Evolutionary conservation across 768 basidiomycete species (phyloP).

Genomic region (Sporobolomyces phaffii): DNA sequence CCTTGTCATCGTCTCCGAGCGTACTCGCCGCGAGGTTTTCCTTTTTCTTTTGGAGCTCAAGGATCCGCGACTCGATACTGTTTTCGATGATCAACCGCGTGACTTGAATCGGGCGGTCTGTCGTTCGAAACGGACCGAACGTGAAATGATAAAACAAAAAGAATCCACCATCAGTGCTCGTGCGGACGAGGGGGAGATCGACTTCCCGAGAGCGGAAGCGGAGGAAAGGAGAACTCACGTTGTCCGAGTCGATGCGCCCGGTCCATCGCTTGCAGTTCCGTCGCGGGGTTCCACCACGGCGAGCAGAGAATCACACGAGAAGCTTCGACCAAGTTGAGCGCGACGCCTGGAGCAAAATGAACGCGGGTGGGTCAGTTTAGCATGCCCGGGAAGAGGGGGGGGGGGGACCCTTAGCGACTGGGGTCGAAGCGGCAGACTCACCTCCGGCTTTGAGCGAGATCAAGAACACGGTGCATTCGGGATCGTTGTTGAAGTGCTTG

Average conservation of each 20-base stretch:
- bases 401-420: neutral
- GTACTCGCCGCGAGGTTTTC: constrained; percentile 32
- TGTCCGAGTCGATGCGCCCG: constrained; percentile 38
- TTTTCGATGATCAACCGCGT: constrained; percentile 93
- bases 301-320: constrained; percentile 35
- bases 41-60: constrained; percentile 85
- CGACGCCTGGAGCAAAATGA: constrained; percentile 47
- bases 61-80: constrained; percentile 84
- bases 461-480: constrained; percentile 93
- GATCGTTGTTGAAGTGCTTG: constrained; percentile 43
- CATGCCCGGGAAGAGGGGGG: no score
- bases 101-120: constrained; percentile 85
- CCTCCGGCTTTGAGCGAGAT: constrained; percentile 91
- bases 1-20: constrained; percentile 51
- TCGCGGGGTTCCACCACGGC: constrained; percentile 76
- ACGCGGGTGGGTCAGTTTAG: constrained; percentile 36
- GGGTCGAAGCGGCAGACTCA: no score
- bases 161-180: no score
- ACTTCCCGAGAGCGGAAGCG: neutral
- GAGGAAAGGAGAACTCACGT: constrained; percentile 7
- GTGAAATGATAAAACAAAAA: neutral
- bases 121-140: neutral
- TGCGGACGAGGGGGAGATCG: no score
- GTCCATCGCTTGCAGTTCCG: constrained; percentile 51
- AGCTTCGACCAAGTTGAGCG: constrained; percentile 72